phyloP scores from a whole-genome alignment of 2,329 filamentous ascomycete species.

The Didymella keratinophila region DNA sequence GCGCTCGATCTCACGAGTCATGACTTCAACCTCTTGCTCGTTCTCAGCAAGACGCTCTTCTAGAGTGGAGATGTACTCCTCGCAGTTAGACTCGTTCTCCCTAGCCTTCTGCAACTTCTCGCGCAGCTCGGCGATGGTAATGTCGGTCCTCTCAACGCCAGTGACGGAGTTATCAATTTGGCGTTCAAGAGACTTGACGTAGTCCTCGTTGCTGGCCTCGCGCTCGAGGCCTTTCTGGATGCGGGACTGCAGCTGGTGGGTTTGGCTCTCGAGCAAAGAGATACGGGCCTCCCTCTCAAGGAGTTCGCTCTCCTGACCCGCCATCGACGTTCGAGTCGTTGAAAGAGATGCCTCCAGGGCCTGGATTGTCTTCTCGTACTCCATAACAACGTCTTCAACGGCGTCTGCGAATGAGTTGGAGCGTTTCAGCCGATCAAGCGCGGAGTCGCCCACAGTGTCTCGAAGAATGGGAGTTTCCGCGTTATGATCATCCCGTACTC shows the following conservation, averaged over 20 bases:
- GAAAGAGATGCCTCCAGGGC: constrained; percentile 89
- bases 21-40: constrained; percentile 93
- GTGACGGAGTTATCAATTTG: constrained; percentile 90
- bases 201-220: constrained; percentile 89
- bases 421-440: constrained; percentile 86
- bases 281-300: constrained; percentile 94
- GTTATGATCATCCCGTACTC: constrained; percentile 72
- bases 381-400: constrained; percentile 92
- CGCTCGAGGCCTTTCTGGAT: constrained; percentile 94
- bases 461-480: constrained; percentile 67
- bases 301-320: constrained; percentile 83
- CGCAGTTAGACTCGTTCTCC: constrained; percentile 87
- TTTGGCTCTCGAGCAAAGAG: constrained; percentile 91
- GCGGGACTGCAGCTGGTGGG: constrained; percentile 84
- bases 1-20: constrained; percentile 95
- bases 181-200: constrained; percentile 88
- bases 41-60: constrained; percentile 95
- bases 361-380: constrained; percentile 99
- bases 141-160: constrained; percentile 90
- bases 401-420: constrained; percentile 96
- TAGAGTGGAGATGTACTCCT: constrained; percentile 96
- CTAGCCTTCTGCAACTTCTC: constrained; percentile 89
- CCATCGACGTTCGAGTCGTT: constrained; percentile 82
- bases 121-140: constrained; percentile 83
- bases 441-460: constrained; percentile 75